Conservation (phyloP, 345 rosid species). For the Eucalyptus microcorys region DNA sequence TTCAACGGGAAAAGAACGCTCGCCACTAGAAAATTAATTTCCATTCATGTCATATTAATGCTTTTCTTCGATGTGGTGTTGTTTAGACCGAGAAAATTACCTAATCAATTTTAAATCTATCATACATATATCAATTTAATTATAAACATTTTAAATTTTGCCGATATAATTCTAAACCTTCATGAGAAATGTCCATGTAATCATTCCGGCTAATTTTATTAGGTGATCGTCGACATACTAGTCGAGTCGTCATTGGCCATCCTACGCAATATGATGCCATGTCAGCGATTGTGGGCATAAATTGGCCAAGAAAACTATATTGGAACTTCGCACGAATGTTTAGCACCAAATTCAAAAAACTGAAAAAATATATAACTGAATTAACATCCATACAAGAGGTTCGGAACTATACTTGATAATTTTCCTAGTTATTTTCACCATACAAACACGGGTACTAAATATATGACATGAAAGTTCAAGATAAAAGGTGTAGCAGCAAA, state of each 20-base stretch:
- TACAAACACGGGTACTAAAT: background rate
- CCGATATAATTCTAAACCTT: background rate
- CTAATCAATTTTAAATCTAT: background rate
- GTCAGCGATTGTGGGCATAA: background rate
- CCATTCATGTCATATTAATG: background rate
- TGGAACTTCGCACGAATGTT: background rate
- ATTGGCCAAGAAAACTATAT: background rate
- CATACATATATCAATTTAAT: fast-evolving
- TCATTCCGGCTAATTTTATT: background rate
- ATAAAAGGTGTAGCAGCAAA: background rate
- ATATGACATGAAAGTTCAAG: background rate
- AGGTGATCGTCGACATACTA: fast-evolving
- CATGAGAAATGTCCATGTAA: too few species aligned
- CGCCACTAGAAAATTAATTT: background rate
- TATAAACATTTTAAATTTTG: background rate
- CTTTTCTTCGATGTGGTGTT: background rate
- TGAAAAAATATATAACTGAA: background rate
- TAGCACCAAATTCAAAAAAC: background rate
- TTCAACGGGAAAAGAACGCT: background rate
- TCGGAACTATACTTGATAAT: background rate
- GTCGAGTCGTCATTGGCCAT: background rate
- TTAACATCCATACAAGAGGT: fast-evolving
- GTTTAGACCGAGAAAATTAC: background rate
- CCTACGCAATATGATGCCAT: fast-evolving
- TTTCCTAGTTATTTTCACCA: background rate